Base-by-base conservation (phyloP, 1,284 basidiomycete species). In the Neolentinus lepideus region DNA sequence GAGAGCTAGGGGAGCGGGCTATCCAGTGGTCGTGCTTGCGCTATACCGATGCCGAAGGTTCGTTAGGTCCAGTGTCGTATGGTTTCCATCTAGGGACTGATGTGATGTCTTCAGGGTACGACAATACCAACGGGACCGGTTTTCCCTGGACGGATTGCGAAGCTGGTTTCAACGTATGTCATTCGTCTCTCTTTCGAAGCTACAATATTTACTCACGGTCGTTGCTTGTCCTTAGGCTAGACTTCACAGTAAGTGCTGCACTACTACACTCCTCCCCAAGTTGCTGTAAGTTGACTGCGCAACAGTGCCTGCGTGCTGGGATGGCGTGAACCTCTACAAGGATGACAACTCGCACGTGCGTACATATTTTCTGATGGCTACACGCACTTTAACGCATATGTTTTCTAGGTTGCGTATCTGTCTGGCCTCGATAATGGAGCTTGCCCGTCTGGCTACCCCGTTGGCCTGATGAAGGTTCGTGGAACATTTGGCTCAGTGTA, bases 241-340 rank as follows among this genome's bases (percentile, higher is more conserved):
- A 3, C 38, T 43, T 4, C 38, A 43, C 38, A 43, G 38, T 43
- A 43, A 31, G 29, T 31, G 6, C 29, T 31, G 29, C 29, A 6
- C 29, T 4, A 31, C 29, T 6, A 12, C 29, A 31, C 29, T 12
- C 12, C 29, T 31, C 29, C 29, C 29, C 29, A 31, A 4, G 38
- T 9, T 43, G 38, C 6, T 9, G 4, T 43, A 43, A 31, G 4
- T 43, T 43, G 12, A 43, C 38, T 43, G 33, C 9, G 33, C 16
- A 35, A 43, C 38, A 43, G 38, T 79, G 67, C 78, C 76, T n/a
- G 71, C 74, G 1, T 80, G 77, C 64, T 80, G 78, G 78, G 74
- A 79, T 60, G 79, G 79, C 6, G 63, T 69, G 33, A 72, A 43
- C 38, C 38, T 43, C 16, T 43, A 43, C 38, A 43, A 43, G 38